A percentile compares a stretch with the other conserved stretches of the same genome.
Conservation (phyloP, 345 rosid species). For the Populus pruinosa region DNA sequence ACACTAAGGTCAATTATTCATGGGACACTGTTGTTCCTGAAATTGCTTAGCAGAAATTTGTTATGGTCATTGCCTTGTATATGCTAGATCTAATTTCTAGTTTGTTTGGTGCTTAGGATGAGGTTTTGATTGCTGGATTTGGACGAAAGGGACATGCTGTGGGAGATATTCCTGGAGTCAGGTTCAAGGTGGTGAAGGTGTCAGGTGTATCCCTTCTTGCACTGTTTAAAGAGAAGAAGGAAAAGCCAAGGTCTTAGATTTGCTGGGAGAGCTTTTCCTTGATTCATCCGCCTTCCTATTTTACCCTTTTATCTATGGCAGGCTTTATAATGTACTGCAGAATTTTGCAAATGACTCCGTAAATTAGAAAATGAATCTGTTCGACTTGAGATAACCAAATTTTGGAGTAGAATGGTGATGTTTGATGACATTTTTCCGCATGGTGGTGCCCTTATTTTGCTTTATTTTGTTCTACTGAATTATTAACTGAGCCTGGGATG, state of each 20-base stretch:
- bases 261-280: not conserved
- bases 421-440: not conserved
- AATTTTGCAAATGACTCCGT: not conserved
- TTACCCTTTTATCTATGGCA: not conserved
- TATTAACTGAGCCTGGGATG: not conserved
- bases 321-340: not conserved
- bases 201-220: conserved; percentile 81
- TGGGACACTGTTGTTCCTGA: not conserved
- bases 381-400: not conserved
- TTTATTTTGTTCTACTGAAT: not conserved
- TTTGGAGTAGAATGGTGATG: not conserved
- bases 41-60: not conserved
- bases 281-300: not conserved
- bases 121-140: conserved; percentile 74
- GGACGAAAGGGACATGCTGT: conserved; percentile 85
- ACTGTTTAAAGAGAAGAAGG: conserved; percentile 80
- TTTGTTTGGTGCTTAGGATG: conserved; percentile 40
- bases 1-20: not conserved
- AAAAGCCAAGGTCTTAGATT: conserved; percentile 71
- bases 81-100: not conserved
- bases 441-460: not conserved
- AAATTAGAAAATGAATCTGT: not conserved
- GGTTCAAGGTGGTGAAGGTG: conserved; percentile 85
- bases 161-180: conserved; percentile 85
- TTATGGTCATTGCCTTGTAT: not conserved